phyloP scores from a whole-genome alignment of 768 basidiomycete species.

The Nidularia sp. region DNA sequence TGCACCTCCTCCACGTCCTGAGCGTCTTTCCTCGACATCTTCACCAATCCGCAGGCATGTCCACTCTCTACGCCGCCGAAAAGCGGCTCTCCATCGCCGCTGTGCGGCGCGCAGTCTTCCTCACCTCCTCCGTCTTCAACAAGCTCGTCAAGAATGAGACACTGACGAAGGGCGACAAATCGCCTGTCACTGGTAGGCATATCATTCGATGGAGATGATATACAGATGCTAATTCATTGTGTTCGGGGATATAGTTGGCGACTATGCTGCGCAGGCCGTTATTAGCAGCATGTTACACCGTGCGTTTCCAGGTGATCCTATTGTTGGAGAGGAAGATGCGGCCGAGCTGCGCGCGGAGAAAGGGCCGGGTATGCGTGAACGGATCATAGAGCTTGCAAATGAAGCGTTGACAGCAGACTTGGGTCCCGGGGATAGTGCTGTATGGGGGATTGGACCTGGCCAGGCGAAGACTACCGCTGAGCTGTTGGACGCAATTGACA shows the following conservation, averaged over 20 bases:
- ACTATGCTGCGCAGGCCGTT: constrained; percentile 91
- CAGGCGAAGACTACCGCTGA: constrained; percentile 47
- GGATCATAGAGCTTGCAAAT: constrained; percentile 81
- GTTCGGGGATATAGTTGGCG: constrained; percentile 59
- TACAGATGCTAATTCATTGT: too few species aligned
- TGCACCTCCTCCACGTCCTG: too few species aligned
- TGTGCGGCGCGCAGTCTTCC: constrained; percentile 78
- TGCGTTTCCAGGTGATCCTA: constrained; percentile 81
- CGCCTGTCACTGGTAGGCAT: constrained; percentile 74
- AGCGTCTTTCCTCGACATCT: too few species aligned
- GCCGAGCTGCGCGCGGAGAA: constrained; percentile 60
- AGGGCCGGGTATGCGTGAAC: constrained; percentile 41
- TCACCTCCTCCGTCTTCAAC: constrained; percentile 85
- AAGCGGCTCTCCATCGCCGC: constrained; percentile 81
- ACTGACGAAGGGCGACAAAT: constrained; percentile 86
- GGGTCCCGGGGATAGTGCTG: constrained; percentile 48
- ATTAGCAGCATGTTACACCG: constrained; percentile 74
- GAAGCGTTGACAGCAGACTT: constrained; percentile 63
- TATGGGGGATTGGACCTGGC: constrained; percentile 73
- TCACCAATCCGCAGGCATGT: constrained; percentile 45
- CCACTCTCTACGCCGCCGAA: constrained; percentile 57
- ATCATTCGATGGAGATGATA: too few species aligned
- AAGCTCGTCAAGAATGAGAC: constrained; percentile 83
- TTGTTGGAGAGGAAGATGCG: constrained; percentile 96
- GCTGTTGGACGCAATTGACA: constrained; percentile 84